Evolutionary conservation across 768 basidiomycete species (phyloP), one percentile per base, ranked within the genome.

Genomic region (Hypholoma fasciculare): DNA sequence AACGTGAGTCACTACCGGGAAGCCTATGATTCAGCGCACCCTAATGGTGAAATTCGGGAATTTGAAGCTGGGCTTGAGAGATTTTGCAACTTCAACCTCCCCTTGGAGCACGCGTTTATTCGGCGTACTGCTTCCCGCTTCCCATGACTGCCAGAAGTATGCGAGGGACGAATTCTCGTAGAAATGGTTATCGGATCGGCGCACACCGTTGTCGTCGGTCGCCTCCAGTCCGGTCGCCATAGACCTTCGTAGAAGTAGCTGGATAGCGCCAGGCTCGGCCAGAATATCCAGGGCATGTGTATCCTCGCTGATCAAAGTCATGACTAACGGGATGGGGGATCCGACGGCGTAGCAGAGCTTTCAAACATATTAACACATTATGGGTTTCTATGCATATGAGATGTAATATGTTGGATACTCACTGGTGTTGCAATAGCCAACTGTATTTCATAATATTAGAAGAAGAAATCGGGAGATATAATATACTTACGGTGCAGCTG

Each of bases 341-440:
- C 81, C 82, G n/a, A 78, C 66, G 12, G 82, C 75, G 65, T 77
- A 85, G 4, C 72, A 76, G 12, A 83, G 71, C 84, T 86, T 20
- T 13, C 2, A 14, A 37, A 8, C 17, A 4, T n/a, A 19, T 14
- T 19, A 37, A 8, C 17, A 4, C 14, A 19, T 14, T 19, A 51
- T 8, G 14, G 37, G 17, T 9, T 17, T 39, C 36, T n/a, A 20
- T 56, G 7, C 14, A 13, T 54, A 37, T 48, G 36, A 60, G 63
- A 5, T 16, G 66, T 80, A 78, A 36, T 7, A 16, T 12, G 8
- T 3, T n/a, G 8, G 11, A 39, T 20, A 55, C 65, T 54, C 44
- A 66, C 65, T 12, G 84, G 83, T 39, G 69, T 79, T 16, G 81
- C 82, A 30, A 85, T 66, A 3, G 83, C 77, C 11, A 82, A 65